phyloP scores from a whole-genome alignment of 345 rosid genomes.

The Eucalyptus virginea region DNA sequence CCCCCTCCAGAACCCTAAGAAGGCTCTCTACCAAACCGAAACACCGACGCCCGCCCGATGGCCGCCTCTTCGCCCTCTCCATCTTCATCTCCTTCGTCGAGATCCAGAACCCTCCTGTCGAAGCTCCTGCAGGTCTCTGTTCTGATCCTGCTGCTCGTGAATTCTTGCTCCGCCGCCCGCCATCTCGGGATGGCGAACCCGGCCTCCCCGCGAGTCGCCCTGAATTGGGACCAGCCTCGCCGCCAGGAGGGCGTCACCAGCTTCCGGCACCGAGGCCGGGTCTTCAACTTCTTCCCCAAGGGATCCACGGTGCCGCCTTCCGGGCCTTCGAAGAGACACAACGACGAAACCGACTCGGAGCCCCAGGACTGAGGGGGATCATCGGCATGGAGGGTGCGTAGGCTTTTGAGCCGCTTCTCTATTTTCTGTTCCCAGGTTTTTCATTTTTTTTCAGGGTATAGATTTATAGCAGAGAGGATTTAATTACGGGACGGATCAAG shows the following conservation, averaged over 20 bases:
- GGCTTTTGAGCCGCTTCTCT: not conserved
- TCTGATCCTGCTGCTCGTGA: not conserved
- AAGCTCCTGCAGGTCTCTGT: not conserved
- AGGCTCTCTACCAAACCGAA: not conserved
- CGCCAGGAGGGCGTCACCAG: conserved; percentile 11
- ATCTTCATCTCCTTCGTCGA: not conserved
- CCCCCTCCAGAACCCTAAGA: not conserved
- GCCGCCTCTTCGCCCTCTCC: not conserved
- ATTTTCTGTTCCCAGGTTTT: not conserved
- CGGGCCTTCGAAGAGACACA: conserved; percentile 79
- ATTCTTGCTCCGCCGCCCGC: not conserved
- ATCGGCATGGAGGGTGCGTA: not conserved
- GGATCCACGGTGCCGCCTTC: conserved; percentile 69
- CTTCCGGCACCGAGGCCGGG: conserved; percentile 19
- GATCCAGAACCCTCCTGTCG: not conserved
- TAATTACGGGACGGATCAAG: not conserved
- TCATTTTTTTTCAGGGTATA: not conserved
- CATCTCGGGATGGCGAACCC: not conserved
- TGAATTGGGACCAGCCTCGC: not conserved
- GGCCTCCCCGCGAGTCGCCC: not conserved
- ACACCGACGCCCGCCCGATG: not conserved
- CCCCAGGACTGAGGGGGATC: conserved; percentile 11
- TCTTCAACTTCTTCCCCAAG: conserved; percentile 74
- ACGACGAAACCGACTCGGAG: conserved; percentile 20
- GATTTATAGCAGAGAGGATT: not conserved